Evolutionary conservation across 495 filamentous ascomycete species (phyloP), one percentile per base, ranked within the genome.

Genomic region (Penicillium goetzii): DNA sequence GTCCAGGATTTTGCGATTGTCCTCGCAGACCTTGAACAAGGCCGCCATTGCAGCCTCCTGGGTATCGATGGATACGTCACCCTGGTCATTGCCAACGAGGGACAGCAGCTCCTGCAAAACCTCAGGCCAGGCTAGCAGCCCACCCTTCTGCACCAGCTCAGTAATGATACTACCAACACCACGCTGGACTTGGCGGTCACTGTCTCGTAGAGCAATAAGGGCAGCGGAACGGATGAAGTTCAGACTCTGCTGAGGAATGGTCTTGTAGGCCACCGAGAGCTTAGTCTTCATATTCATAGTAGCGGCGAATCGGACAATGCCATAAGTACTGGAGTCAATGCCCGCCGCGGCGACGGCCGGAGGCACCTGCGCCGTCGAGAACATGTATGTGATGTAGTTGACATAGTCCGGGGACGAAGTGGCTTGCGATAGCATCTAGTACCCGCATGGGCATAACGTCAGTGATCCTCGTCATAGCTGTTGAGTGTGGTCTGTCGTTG

Each of bases 251-350:
- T 89, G 85, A 47, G 90, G 83, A 51, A 97, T 90, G 32, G 83
- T 82, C 68, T 87, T 87, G 76, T 88, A 91, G 28, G 83, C 84
- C 28, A 85, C 75, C 67, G 84, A 88, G 71, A 98, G 86, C 70
- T 92, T 92, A 72, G 96, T 97, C 78, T 99, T 99, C 62, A 99
- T 83, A 84, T 96, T 94, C 68, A 97, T 85, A 50, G 89, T 93
- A 36, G 93, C 94, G 15, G 93, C 90, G 58, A 89, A 90, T 56
- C 96, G 86, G 57, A 97, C 89, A 34, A 90, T 73, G 70, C 89
- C 86, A 75, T 89, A 95, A 59, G 74, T 89, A 79, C 28, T 80
- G 69, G 47, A 72, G 43, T 65, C 80, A 68, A 90, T 84, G 26
- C 80, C 81, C 51, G 93, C 69, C 2, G 78, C 80, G 14, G 82